Percentiles rank a stretch among this genome's conserved stretches.
phyloP scores from a whole-genome alignment of 2,329 filamentous ascomycete genomes.

The Neopestalotiopsis sp. region DNA sequence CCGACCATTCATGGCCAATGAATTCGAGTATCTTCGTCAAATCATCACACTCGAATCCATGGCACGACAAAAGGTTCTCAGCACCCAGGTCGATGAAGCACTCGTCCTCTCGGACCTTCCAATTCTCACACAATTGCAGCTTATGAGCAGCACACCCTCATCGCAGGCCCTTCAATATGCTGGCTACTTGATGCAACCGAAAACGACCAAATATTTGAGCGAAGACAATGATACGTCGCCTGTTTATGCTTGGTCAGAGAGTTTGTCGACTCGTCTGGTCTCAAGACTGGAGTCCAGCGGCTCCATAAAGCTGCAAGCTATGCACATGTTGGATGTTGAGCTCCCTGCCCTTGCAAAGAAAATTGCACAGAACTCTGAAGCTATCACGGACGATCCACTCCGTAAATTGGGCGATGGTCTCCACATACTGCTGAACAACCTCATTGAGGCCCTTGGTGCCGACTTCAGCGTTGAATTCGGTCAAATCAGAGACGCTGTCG shows the following conservation, averaged over 20 bases:
- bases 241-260: slow-evolving; percentile 52
- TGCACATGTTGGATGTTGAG: slow-evolving; percentile 70
- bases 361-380: slow-evolving; percentile 53
- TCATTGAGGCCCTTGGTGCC: slow-evolving; percentile 46
- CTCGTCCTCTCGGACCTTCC: slow-evolving; percentile 55
- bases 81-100: slow-evolving; percentile 41
- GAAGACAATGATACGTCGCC: slow-evolving; percentile 20
- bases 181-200: slow-evolving; percentile 48
- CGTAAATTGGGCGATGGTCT: slow-evolving; percentile 55
- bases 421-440: slow-evolving; percentile 48
- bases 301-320: slow-evolving; percentile 62
- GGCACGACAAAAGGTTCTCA: slow-evolving; percentile 27
- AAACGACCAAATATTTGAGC: slow-evolving; percentile 21
- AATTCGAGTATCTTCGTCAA: slow-evolving; percentile 65
- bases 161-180: slow-evolving; percentile 52
- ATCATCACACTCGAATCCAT: slow-evolving; percentile 49
- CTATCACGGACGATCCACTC: slow-evolving; percentile 57
- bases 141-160: slow-evolving; percentile 43
- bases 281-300: slow-evolving; percentile 57
- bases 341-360: slow-evolving; percentile 65
- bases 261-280: slow-evolving; percentile 58
- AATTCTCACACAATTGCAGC: slow-evolving; percentile 48
- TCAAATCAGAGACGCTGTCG: slow-evolving; percentile 29
- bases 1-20: slow-evolving; percentile 52
- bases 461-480: slow-evolving; percentile 35